Conservation (phyloP, 805 yeast species). For the Ogataea trehalophila region DNA sequence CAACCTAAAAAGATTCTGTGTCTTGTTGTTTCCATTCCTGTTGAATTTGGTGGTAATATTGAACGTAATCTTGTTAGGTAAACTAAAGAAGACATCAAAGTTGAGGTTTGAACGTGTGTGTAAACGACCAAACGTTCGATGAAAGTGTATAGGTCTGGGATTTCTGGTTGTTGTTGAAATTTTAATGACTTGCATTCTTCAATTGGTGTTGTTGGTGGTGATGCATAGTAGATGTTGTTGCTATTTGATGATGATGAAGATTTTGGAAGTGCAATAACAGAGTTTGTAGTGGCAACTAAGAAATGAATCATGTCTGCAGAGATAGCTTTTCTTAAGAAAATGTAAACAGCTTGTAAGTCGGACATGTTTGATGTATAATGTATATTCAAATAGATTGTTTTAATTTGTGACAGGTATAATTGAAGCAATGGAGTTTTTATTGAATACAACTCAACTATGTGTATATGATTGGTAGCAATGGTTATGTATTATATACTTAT, state of each 20-base stretch:
- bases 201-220: conserved; percentile 38
- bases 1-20: conserved; percentile 91
- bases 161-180: conserved; percentile 34
- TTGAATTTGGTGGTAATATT: conserved; percentile 78
- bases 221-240: conserved; percentile 20
- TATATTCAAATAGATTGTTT: too few species aligned
- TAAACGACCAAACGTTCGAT: conserved; percentile 67
- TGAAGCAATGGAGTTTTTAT: background rate
- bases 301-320: conserved; percentile 52
- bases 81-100: conserved; percentile 87
- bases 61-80: conserved; percentile 74
- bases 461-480: too few species aligned
- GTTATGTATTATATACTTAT: too few species aligned
- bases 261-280: conserved; percentile 47
- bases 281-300: conserved; percentile 52
- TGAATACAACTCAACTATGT: too few species aligned
- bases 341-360: conserved; percentile 44
- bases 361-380: conserved; percentile 27
- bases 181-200: conserved; percentile 11
- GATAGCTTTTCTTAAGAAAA: conserved; percentile 53
- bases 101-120: conserved; percentile 92
- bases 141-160: conserved; percentile 53
- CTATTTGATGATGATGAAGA: too few species aligned
- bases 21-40: conserved; percentile 89
- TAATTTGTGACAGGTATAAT: background rate